These are phyloP conservation scores for Talaromyces amestolkiae DNA, from an alignment of 2,329 filamentous ascomycete genomes.

Conservation along the genomic window DNA sequence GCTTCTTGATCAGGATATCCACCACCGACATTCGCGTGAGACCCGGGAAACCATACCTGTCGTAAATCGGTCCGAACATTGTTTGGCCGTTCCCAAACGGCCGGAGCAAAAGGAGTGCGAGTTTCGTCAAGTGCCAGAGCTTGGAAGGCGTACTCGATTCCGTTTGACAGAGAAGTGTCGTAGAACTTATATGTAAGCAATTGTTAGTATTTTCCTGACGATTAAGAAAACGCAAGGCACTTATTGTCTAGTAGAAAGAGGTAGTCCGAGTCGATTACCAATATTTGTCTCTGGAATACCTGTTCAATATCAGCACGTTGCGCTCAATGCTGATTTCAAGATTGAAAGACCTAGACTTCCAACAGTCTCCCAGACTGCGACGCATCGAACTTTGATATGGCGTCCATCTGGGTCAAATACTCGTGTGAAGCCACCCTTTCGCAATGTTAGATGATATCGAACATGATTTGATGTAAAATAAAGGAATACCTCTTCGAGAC, in stretches of 20 bases:
- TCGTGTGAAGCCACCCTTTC: background rate
- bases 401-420: background rate
- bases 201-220: background rate
- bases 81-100: background rate
- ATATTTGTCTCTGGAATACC: background rate
- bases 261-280: background rate
- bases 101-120: background rate
- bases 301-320: background rate
- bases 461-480: background rate
- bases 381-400: background rate
- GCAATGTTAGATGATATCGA: background rate
- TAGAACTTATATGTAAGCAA: background rate
- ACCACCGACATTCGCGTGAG: constrained; percentile 5
- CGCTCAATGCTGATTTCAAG: background rate
- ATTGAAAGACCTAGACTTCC: background rate
- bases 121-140: background rate
- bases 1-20: constrained; percentile 1
- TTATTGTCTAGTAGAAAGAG: background rate
- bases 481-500: background rate
- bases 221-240: background rate
- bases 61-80: background rate
- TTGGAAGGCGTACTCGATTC: background rate
- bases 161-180: background rate
- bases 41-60: constrained; percentile 3
- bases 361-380: background rate